Evolutionary conservation across 441 rosid genomes (phyloP), one percentile per base, ranked within the genome.

Genomic region (Pelargonium myrrhifolium): DNA sequence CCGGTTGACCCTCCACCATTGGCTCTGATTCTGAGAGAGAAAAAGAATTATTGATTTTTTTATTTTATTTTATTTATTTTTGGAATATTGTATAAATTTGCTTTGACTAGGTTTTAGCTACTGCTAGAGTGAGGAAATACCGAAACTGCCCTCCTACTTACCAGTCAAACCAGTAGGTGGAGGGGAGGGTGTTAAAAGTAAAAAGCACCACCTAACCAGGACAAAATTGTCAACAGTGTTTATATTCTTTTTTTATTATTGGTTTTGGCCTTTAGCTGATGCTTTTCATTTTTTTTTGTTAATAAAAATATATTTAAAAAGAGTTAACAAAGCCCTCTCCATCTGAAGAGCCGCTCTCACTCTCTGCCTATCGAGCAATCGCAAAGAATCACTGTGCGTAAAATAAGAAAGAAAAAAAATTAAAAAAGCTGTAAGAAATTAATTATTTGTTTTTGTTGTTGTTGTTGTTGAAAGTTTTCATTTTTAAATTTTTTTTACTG

Each of bases 401-500:
- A 51, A 51, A n/a, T 51, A 6, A n/a, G 17, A 51, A 51, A 51
- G 15, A 10, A 51, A 15, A 4, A n/a, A 8, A 49, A 15, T 51
- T 45, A 45, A 8, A 20, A 20, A 51, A 51, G 18, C 21, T n/a
- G 58, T 7, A 15, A 51, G 49, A 65, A 39, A 70, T 10, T 14
- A 6, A 12, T 62, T 28, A 7, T n/a, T 35, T 66, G 61, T 11
- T 2, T 56, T 55, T 62, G 6, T 31, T 1, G 2, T 28, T 28
- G 31, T 28, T 28, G 31, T 28, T 55, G 60, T 55, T 55, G 18
- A 55, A 55, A 55, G 60, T 17, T 9, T 21, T 67, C 12, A 22
- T 43, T 28, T 62, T 18, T 74, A n/a, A n/a, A n/a, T n/a, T n/a
- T n/a, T 42, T 67, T 35, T 40, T n/a, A 65, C 55, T 45, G 39